These are phyloP conservation scores for Tolypocladium cylindrosporum DNA, from an alignment of 2,329 filamentous ascomycete genomes.

Conservation along the genomic window DNA sequence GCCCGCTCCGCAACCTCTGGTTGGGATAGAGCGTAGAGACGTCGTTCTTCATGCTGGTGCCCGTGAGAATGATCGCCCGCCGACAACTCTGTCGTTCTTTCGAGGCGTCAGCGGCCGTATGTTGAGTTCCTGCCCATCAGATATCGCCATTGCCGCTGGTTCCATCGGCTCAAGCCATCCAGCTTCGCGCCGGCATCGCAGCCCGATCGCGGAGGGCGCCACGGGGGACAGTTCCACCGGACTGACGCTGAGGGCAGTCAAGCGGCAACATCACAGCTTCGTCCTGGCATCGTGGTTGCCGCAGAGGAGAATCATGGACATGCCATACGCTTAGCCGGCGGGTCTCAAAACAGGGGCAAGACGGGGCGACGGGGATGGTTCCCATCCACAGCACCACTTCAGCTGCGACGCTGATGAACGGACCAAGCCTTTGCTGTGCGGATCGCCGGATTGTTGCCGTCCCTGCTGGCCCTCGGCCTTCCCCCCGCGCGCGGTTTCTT, in stretches of 20 bases:
- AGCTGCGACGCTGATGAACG: not conserved
- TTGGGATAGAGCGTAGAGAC: conserved; percentile 25
- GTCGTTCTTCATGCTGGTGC: conserved; percentile 18
- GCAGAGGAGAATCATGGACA: not conserved
- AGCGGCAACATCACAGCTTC: not conserved
- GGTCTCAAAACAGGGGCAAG: not conserved
- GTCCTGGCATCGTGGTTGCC: not conserved
- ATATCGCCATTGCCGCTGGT: not conserved
- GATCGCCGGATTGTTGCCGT: not conserved
- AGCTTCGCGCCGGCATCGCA: not conserved
- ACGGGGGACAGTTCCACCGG: not conserved
- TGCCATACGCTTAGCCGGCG: not conserved
- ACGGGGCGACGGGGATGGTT: too few relatives aligned
- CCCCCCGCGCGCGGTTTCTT: not conserved
- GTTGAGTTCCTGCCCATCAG: not conserved
- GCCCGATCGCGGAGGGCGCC: not conserved
- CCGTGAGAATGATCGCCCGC: not conserved
- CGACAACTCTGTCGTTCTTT: not conserved
- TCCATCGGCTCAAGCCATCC: not conserved
- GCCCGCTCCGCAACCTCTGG: conserved; percentile 22
- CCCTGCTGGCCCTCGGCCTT: not conserved
- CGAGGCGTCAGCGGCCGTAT: not conserved
- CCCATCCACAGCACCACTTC: not conserved
- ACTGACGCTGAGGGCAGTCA: not conserved
- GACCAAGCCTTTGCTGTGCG: not conserved